Base-by-base conservation (phyloP, 768 basidiomycete genomes). In the Suillus alpinus region DNA sequence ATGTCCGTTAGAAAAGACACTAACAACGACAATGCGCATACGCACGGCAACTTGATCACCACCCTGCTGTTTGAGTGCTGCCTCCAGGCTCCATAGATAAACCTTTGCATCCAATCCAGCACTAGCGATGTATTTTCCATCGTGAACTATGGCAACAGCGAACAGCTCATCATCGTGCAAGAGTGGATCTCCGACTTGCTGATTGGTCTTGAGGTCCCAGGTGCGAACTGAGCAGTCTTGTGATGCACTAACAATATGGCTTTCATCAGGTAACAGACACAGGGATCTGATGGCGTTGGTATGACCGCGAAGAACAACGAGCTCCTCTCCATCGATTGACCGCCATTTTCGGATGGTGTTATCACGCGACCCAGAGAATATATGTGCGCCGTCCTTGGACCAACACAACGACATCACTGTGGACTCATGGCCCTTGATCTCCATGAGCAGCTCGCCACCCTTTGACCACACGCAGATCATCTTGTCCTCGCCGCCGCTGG, bases 81-180 rank as follows among this genome's bases (percentile, higher is more conserved):
- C 56, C 72, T 86, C 84, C 10, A 79, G 83, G 65, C 94, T 86
- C 95, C 95, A 97, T 0, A 94, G 81, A 5, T 89, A 86, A 0
- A 96, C 74, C 40, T 81, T 77, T 62, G 84, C 80, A 70, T 97
- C 94, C 67, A 83, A 83, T 0, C 94, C 94, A 12, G 86, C 93
- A 66, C 89, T 92, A 2, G 86, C 91, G 4, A 96, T 79, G 57
- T 86, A 85, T 66, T 82, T 87, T 13, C 90, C 93, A 75, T 96
- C 92, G 2, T 81, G 79, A 65, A 89, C 93, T 41, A 95, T 68
- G 3, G 94, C 91, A 4, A 97, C 78, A 6, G 84, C 80, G 23
- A 89, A 78, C 0, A 96, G 83, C 73, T 93, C 89, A 65, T 92
- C 92, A 6, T 82, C 86, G 71, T 97, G 95, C 0, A 94, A 92